Evolutionary conservation across 75 land plant species (phyloP).

Genomic region (Azolla pinnata): DNA sequence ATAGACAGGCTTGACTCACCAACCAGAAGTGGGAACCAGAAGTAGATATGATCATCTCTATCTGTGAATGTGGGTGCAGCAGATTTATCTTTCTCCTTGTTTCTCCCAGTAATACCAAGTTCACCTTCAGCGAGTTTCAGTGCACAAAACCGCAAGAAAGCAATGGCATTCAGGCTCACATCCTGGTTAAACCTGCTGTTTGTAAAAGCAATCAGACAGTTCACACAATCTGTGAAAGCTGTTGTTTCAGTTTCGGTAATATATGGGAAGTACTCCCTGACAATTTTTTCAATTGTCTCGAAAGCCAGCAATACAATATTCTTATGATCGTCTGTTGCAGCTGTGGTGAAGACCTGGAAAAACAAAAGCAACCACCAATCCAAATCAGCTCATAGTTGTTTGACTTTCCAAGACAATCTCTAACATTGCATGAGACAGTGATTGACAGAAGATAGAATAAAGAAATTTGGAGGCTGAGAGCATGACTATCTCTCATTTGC

Average conservation of each 20-base stretch:
- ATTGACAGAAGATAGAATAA: too few species aligned
- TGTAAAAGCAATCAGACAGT: conserved; percentile 94
- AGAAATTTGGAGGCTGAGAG: too few species aligned
- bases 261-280: conserved; percentile 97
- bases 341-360: conserved; percentile 90
- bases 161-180: conserved; percentile 93
- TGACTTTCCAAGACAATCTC: too few species aligned
- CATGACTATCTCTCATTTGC: too few species aligned
- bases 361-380: too few species aligned
- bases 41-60: conserved; percentile 87
- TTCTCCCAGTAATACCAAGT: conserved; percentile 51
- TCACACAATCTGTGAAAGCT: conserved; percentile 97
- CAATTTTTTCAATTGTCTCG: conserved; percentile 95
- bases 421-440: too few species aligned
- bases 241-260: conserved; percentile 98
- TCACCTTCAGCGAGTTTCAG: conserved; percentile 95
- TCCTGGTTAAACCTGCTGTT: conserved; percentile 95
- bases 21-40: conserved; percentile 95
- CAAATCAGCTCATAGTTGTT: too few species aligned
- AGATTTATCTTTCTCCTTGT: conserved; percentile 37
- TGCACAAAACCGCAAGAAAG: conserved; percentile 87
- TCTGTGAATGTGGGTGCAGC: conserved; percentile 48
- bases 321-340: conserved; percentile 98
- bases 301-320: conserved; percentile 93
- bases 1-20: too few species aligned